Conservation (phyloP, 495 filamentous ascomycete genomes). For the Sabuloglossum arenarium region DNA sequence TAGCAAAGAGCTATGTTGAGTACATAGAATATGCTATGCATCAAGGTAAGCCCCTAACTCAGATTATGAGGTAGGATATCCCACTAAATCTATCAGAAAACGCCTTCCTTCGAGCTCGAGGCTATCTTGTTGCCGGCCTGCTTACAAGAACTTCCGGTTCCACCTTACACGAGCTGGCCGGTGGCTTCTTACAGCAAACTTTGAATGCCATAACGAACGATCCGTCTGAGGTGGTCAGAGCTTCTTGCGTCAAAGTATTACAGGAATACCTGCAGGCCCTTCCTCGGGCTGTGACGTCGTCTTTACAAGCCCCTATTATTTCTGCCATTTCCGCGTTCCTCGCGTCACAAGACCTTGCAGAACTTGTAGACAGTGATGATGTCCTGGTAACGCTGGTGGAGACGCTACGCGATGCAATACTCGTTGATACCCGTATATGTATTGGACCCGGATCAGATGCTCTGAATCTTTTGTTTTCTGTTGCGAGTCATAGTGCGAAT, state of each 20-base stretch:
- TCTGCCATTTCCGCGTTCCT: constrained; percentile 58
- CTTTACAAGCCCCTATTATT: constrained; percentile 54
- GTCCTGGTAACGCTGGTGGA: constrained; percentile 79
- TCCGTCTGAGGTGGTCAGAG: constrained; percentile 68
- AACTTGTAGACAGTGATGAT: constrained; percentile 71
- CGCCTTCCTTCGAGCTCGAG: constrained; percentile 59
- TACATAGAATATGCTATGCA: constrained; percentile 63
- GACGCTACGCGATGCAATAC: constrained; percentile 64
- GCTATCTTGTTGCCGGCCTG: constrained; percentile 62
- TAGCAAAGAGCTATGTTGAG: constrained; percentile 50
- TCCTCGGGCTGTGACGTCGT: constrained; percentile 26
- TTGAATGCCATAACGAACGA: constrained; percentile 56
- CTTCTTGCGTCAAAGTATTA: constrained; percentile 71
- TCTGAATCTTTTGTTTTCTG: constrained; percentile 68
- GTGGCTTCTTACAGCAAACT: constrained; percentile 49
- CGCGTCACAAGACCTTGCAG: constrained; percentile 53
- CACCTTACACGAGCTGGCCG: constrained; percentile 28
- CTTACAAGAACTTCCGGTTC: constrained; percentile 36
- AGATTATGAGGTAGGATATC: background rate
- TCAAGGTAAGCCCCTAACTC: constrained; percentile 19
- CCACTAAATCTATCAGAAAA: constrained; percentile 17
- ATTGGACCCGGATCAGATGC: constrained; percentile 41
- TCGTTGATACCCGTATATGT: constrained; percentile 49
- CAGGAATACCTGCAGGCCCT: constrained; percentile 57
- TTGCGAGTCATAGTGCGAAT: constrained; percentile 68